A percentile compares a stretch with the other conserved stretches of the same genome.
Evolutionary conservation across 2,329 filamentous ascomycete species (phyloP).

Genomic region (Sporothrix luriei): DNA sequence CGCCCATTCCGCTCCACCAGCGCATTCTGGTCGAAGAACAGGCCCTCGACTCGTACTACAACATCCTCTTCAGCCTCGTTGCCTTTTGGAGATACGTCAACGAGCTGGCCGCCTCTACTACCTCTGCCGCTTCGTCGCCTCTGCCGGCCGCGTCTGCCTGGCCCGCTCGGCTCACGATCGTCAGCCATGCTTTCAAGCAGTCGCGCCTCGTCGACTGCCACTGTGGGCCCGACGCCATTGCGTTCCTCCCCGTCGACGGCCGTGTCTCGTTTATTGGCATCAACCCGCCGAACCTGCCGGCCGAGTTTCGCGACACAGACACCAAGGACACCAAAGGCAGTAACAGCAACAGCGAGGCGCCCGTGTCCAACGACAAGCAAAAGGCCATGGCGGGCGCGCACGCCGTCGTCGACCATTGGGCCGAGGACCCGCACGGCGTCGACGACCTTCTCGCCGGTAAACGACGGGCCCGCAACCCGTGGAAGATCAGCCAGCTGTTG

Average conservation of each 20-base stretch:
- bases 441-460: constrained; percentile 52
- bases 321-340: no score
- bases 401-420: constrained; percentile 54
- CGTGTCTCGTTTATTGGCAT: constrained; percentile 61
- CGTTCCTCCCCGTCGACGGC: constrained; percentile 49
- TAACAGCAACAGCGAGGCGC: background rate
- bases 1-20: constrained; percentile 35
- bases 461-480: constrained; percentile 54
- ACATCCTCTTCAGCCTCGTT: constrained; percentile 73
- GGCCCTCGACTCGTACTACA: constrained; percentile 84
- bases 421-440: constrained; percentile 55
- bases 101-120: background rate
- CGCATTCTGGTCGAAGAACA: constrained; percentile 65
- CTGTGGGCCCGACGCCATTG: constrained; percentile 58
- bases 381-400: constrained; percentile 49
- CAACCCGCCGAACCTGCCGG: constrained; percentile 55
- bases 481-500: constrained; percentile 50
- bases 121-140: background rate
- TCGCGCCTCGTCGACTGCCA: constrained; percentile 65
- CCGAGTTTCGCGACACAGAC: constrained; percentile 42
- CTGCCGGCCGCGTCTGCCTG: constrained; percentile 45
- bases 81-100: constrained; percentile 52
- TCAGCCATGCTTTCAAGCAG: constrained; percentile 72
- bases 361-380: constrained; percentile 40
- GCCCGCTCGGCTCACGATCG: constrained; percentile 61